These are phyloP conservation scores for Aristolochia californica DNA, from an alignment of 164 flowering plant species.

Conservation along the genomic window DNA sequence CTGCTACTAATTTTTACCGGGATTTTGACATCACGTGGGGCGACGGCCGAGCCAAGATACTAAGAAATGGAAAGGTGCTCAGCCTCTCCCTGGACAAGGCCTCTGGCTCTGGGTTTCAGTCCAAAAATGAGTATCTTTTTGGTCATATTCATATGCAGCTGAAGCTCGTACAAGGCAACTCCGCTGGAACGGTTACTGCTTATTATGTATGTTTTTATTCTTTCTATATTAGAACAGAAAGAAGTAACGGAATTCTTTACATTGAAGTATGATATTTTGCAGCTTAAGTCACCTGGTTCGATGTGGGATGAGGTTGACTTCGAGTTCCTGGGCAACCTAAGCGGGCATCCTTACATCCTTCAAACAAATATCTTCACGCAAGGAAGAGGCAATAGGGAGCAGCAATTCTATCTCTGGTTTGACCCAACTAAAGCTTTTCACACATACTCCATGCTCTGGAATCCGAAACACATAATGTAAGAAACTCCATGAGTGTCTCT, in stretches of 20 bases:
- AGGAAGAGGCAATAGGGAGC: conserved; percentile 29
- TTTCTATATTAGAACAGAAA: neutral
- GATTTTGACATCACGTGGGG: conserved; percentile 22
- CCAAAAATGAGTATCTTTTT: conserved; percentile 22
- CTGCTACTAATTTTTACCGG: conserved; percentile 1
- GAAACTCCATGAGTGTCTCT: neutral
- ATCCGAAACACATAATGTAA: conserved; percentile 15
- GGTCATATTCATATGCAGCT: conserved; percentile 28
- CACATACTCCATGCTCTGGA: conserved; percentile 27
- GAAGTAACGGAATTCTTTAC: neutral
- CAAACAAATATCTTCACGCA: conserved; percentile 25
- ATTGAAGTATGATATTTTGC: neutral
- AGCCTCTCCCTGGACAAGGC: conserved; percentile 22
- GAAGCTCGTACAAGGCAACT: conserved; percentile 30
- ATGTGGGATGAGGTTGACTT: conserved; percentile 28
- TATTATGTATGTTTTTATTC: conserved; percentile 18
- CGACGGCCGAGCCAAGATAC: conserved; percentile 14
- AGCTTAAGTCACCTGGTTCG: conserved; percentile 23
- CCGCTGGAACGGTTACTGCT: conserved; percentile 35
- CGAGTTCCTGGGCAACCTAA: conserved; percentile 28
- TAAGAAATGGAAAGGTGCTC: conserved; percentile 20
- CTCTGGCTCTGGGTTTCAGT: conserved; percentile 30
- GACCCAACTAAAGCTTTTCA: conserved; percentile 27
- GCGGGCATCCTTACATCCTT: conserved; percentile 23
- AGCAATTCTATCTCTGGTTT: conserved; percentile 28